Evolutionary conservation across 495 filamentous ascomycete genomes (phyloP).

Genomic region (Neurospora discreta): DNA sequence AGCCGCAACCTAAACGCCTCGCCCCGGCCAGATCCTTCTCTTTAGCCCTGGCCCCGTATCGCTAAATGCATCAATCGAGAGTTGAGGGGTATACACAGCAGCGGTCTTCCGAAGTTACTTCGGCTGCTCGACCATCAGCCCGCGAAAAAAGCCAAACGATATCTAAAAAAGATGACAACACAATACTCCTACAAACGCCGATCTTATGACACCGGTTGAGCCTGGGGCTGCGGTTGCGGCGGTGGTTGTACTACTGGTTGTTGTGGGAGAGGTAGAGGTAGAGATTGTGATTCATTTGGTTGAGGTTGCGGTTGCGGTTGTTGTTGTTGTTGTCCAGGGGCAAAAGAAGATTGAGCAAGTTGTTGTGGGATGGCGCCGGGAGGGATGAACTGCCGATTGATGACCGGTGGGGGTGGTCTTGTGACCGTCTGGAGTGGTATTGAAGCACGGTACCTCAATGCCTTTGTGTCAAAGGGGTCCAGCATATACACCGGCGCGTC

Average conservation of each 20-base stretch:
- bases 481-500: slow-evolving; percentile 47
- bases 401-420: not conserved
- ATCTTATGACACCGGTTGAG: slow-evolving; percentile 4
- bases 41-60: slow-evolving; percentile 11
- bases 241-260: not conserved
- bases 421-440: slow-evolving; percentile 39
- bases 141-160: not conserved
- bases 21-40: slow-evolving; percentile 11
- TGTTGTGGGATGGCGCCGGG: not conserved
- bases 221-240: slow-evolving; percentile 3
- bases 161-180: not conserved
- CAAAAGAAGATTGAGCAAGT: not conserved
- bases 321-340: not conserved
- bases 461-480: slow-evolving; percentile 58
- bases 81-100: slow-evolving; percentile 18
- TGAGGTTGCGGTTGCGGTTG: slow-evolving; percentile 14
- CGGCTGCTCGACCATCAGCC: not conserved
- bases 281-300: not conserved
- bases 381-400: slow-evolving; percentile 1
- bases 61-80: slow-evolving; percentile 24
- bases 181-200: not conserved
- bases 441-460: slow-evolving; percentile 62
- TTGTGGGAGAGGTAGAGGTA: not conserved
- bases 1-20: slow-evolving; percentile 17
- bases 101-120: not conserved